Evolutionary conservation across 1,284 basidiomycete genomes (phyloP).

Genomic region (Sphaerobolus stellatus): DNA sequence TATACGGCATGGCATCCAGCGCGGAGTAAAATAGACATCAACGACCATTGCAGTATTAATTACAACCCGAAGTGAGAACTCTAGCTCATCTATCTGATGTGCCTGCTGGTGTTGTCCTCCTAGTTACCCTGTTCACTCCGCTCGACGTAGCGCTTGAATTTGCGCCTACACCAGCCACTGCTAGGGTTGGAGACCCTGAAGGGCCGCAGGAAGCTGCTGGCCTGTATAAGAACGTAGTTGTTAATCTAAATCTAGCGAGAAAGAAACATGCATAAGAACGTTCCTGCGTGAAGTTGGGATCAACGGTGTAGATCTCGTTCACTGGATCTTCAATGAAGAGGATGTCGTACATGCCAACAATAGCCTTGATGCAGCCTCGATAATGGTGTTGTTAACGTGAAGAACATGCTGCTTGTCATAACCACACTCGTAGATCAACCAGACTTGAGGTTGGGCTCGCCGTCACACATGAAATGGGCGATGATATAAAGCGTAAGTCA

Average conservation of each 20-base stretch:
- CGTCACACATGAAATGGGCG: slow-evolving; percentile 26
- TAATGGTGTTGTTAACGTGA: slow-evolving; percentile 90
- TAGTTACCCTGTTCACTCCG: slow-evolving; percentile 97
- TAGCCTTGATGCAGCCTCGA: slow-evolving; percentile 85
- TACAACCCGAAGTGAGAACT: too few species aligned
- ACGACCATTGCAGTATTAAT: too few species aligned
- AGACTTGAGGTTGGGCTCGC: slow-evolving; percentile 95
- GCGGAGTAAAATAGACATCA: too few species aligned
- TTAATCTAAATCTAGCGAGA: slow-evolving; percentile 8
- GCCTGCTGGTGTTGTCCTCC: slow-evolving; percentile 94
- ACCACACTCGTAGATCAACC: slow-evolving; percentile 98
- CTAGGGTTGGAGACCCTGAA: slow-evolving; percentile 99
- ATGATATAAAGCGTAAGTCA: not conserved
- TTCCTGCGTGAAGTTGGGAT: slow-evolving; percentile 98
- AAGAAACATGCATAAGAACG: not conserved
- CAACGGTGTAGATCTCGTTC: slow-evolving; percentile 94
- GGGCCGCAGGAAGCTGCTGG: slow-evolving; percentile 96
- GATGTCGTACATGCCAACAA: slow-evolving; percentile 96
- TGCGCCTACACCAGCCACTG: slow-evolving; percentile 95
- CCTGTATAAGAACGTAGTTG: slow-evolving; percentile 42
- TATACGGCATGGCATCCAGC: too few species aligned
- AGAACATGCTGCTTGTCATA: slow-evolving; percentile 99
- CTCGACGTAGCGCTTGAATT: slow-evolving; percentile 94
- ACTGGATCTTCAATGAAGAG: slow-evolving; percentile 98
- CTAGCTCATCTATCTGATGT: slow-evolving; percentile 96